Evolutionary conservation across 2,329 filamentous ascomycete genomes (phyloP).

Genomic region (Fusarium sulawesiense): DNA sequence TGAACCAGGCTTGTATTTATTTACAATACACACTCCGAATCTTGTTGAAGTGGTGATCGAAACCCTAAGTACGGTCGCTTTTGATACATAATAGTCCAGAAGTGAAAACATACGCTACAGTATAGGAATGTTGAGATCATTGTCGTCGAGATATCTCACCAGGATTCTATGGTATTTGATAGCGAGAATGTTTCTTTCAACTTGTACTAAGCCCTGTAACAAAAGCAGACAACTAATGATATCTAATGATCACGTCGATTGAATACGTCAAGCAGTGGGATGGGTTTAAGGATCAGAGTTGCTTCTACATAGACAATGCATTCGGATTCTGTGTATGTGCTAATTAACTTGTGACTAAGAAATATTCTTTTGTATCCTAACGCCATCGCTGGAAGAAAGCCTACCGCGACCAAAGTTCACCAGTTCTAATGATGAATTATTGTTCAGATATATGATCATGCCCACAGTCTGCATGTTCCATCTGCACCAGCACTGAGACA

Average conservation of each 20-base stretch:
- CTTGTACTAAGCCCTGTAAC: background rate
- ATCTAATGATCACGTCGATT: background rate
- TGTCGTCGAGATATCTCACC: background rate
- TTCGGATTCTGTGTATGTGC: background rate
- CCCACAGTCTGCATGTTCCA: slow-evolving; percentile 92
- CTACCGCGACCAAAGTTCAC: slow-evolving; percentile 14
- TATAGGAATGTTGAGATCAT: background rate
- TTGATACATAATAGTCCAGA: background rate
- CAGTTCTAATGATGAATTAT: background rate
- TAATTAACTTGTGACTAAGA: background rate
- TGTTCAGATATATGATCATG: slow-evolving; percentile 12
- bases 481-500: slow-evolving; percentile 94
- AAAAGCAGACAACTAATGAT: background rate
- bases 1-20: background rate
- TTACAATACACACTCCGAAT: background rate
- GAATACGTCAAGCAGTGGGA: background rate
- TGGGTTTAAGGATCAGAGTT: background rate
- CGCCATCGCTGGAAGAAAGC: slow-evolving; percentile 39
- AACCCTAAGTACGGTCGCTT: background rate
- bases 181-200: background rate
- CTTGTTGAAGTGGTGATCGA: background rate
- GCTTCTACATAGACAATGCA: background rate
- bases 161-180: background rate
- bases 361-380: slow-evolving; percentile 32
- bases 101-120: background rate